A percentile compares a stretch with the other conserved stretches of the same genome.
phyloP scores from a whole-genome alignment of 2,329 filamentous ascomycete species.

The Elsinoe fawcettii region DNA sequence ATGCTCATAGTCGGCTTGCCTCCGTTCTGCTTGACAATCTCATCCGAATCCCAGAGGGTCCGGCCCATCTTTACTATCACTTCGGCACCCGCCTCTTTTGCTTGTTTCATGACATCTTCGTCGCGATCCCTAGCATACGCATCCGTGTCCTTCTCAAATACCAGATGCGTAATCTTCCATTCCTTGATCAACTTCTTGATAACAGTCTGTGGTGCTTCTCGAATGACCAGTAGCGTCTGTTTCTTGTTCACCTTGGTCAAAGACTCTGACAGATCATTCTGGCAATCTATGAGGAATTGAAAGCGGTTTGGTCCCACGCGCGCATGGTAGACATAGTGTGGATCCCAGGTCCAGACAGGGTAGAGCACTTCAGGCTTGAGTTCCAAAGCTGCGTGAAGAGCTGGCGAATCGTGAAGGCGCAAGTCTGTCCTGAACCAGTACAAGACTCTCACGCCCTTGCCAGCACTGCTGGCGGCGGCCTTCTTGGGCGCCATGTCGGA shows the following conservation, averaged over 20 bases:
- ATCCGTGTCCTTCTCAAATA: slow-evolving; percentile 74
- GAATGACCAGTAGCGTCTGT: slow-evolving; percentile 63
- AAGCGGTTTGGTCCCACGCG: slow-evolving; percentile 65
- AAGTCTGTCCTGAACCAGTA: slow-evolving; percentile 77
- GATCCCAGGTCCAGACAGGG: slow-evolving; percentile 74
- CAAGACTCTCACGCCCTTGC: slow-evolving; percentile 47
- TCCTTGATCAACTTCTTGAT: slow-evolving; percentile 64
- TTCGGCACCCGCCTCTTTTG: slow-evolving; percentile 57
- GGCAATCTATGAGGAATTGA: slow-evolving; percentile 69
- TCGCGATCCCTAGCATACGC: slow-evolving; percentile 62
- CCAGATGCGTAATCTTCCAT: slow-evolving; percentile 67
- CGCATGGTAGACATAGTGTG: slow-evolving; percentile 67
- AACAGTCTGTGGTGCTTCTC: slow-evolving; percentile 64
- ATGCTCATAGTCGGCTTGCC: slow-evolving; percentile 71
- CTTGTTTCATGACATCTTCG: slow-evolving; percentile 49
- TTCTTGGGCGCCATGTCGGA: slow-evolving; percentile 16
- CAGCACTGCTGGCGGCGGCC: not conserved
- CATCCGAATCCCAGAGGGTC: slow-evolving; percentile 67
- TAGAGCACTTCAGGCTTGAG: slow-evolving; percentile 61
- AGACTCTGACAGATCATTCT: slow-evolving; percentile 59
- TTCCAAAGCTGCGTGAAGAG: slow-evolving; percentile 62
- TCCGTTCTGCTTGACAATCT: slow-evolving; percentile 56
- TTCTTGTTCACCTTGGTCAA: slow-evolving; percentile 62
- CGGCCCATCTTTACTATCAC: slow-evolving; percentile 58
- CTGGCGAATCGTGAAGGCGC: slow-evolving; percentile 68